Evolutionary conservation across 495 filamentous ascomycete genomes (phyloP), one percentile per base, ranked within the genome.

Genomic region (Xylaria telfairii): DNA sequence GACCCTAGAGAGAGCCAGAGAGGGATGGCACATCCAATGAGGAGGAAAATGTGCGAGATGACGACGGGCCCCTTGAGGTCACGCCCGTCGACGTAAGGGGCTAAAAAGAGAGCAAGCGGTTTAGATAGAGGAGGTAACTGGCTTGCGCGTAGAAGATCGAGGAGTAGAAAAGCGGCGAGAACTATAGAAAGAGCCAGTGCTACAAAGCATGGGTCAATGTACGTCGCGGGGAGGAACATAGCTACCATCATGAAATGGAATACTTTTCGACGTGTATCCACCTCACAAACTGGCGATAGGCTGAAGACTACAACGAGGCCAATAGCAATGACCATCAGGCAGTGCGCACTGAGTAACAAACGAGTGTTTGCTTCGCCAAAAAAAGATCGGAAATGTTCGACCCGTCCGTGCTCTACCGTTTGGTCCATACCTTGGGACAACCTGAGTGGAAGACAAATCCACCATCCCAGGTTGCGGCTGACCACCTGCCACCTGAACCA

Each of bases 191-290:
- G 82, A 1, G 93, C 92, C 8, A 99, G 86, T 0, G 93, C 88
- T 56, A 89, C 88, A 76, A 94, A 98, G 21, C 89, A 79, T 9
- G 96, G 96, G 78, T 98, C 96, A 71, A 98, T 79, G 75, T 90
- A 96, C 3, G 90, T 90, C 2, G 92, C 88, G 13, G 96, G 93
- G 3, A 98, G 86, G 71, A 99, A 92, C 93, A 99, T 97, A 51
- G 89, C 87, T 44, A 98, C 94, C 89, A 98, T 97, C 89, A 94
- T 97, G 71, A 95, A 96, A 79, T 99, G 96, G 80, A 99, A 99
- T 12, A 99, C 92, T 80, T 99, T 99, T 46, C 96, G 89, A n/a
- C 96, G 88, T 3, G 96, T 99, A 80, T 99, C 96, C 44, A 98
- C 94, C 81, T 97, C 93, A 73, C 82, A 87, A 65, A 92, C 77